phyloP scores from a whole-genome alignment of 164 flowering plant species.

The Stephania yunnanensis region DNA sequence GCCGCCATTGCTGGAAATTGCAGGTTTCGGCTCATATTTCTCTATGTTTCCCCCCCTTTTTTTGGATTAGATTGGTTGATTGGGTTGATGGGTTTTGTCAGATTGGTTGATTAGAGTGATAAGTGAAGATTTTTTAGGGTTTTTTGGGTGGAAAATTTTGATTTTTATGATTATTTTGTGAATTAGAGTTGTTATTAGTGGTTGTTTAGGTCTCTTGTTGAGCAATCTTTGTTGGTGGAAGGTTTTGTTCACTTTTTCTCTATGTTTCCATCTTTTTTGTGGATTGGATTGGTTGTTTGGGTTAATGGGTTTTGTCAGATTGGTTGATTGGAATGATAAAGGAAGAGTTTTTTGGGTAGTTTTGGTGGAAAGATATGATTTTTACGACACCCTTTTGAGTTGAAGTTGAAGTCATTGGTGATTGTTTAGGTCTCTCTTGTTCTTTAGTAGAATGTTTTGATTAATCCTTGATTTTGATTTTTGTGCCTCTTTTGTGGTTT shows the following conservation, averaged over 20 bases:
- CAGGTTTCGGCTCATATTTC: slow-evolving; percentile 38
- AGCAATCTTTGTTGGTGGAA: neutral
- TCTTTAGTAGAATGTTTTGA: neutral
- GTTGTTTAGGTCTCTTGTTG: neutral
- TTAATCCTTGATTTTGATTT: neutral
- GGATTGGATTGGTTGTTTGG: neutral
- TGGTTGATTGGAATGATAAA: neutral
- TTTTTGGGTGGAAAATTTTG: slow-evolving; percentile 5
- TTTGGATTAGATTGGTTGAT: neutral
- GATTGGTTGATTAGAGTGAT: neutral
- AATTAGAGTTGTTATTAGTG: neutral
- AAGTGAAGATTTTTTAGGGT: neutral
- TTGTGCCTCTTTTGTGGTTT: slow-evolving; percentile 1
- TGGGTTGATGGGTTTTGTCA: neutral
- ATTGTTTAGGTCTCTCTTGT: neutral
- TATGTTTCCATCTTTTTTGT: neutral
- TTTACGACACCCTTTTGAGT: neutral
- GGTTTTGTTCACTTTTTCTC: neutral
- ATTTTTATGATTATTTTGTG: slow-evolving; percentile 1
- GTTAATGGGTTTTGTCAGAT: neutral
- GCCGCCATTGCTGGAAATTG: slow-evolving; percentile 84
- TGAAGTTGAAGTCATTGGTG: neutral
- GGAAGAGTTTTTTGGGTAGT: neutral
- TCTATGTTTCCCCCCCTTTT: neutral
- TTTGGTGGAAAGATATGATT: slow-evolving; percentile 10